Conservation (phyloP, 1,284 basidiomycete genomes). For the Cryptococcus sp. region DNA sequence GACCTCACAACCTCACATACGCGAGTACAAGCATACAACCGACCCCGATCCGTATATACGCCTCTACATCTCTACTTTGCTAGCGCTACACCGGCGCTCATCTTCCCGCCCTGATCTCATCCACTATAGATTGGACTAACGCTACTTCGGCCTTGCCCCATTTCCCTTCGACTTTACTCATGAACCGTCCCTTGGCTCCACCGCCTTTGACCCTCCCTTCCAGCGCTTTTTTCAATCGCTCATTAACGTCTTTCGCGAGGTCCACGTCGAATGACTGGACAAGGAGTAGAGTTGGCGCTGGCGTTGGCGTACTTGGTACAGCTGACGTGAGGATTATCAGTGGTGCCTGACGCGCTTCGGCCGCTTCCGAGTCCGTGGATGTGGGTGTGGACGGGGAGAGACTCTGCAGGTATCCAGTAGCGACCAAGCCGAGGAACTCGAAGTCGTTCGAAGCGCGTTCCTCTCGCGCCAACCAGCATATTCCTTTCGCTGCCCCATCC, state of each 20-base stretch:
- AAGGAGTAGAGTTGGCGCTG: conserved; percentile 57
- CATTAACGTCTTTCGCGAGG: conserved; percentile 63
- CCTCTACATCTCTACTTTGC: not conserved
- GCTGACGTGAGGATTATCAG: conserved; percentile 55
- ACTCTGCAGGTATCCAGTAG: not conserved
- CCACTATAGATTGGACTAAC: conserved; percentile 24
- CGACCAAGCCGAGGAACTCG: conserved; percentile 27
- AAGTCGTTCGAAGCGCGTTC: conserved; percentile 36
- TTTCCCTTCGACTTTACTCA: conserved; percentile 52
- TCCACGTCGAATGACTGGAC: conserved; percentile 64
- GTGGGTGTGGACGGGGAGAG: not conserved
- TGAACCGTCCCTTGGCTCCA: conserved; percentile 52
- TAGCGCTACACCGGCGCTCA: not conserved
- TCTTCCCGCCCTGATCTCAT: conserved; percentile 5
- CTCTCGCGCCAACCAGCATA: conserved; percentile 3
- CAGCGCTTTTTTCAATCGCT: conserved; percentile 58
- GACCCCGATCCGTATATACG: not conserved
- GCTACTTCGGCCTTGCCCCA: conserved; percentile 41
- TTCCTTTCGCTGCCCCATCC: not conserved
- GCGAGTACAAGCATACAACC: not conserved
- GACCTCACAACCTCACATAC: too few relatives aligned
- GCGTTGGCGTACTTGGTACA: conserved; percentile 17
- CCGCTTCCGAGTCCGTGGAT: not conserved
- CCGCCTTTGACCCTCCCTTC: conserved; percentile 51
- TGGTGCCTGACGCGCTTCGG: conserved; percentile 35